Base-by-base conservation (phyloP, 2,329 filamentous ascomycete genomes). In the Stagonosporopsis tanaceti region DNA sequence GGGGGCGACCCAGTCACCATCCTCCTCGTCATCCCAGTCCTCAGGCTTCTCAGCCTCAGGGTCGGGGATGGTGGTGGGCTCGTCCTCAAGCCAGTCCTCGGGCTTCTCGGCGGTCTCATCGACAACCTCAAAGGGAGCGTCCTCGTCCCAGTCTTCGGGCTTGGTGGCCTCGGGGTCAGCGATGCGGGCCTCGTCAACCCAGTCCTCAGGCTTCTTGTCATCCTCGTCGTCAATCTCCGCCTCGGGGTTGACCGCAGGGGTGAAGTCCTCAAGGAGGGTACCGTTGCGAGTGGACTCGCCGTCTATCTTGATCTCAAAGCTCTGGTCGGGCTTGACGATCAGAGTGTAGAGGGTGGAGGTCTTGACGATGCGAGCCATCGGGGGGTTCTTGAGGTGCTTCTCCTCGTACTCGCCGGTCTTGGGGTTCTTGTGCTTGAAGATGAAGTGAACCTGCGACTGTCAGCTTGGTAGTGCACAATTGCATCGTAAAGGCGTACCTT, bases 381-480 rank as follows among this genome's bases (percentile, higher is more conserved):
- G 93, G 65, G 94, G 89, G 71, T 85, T 86, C 77, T 86, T 88
- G 64, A 99, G 86, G 82, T 99, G 95, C 89, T 99, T 99, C 91
- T 99, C 95, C 87, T 99, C 94, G 75, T 99, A 99, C 81, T 97
- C 92, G 83, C 94, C 94, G 44, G 93, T 97, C 91, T 97, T 97
- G 77, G 95, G 95, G 88, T 98, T 99, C 91, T 98, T 99, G 90
- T 99, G 95, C 82, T 96, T 95, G 88, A 99, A 96, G 80, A 99
- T 99, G 84, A 99, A 97, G 80, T 89, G 87, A 60, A 89, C 87
- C 84, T 86, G 50, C 34, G 42, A 28, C 8, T 46, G 54, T 77
- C 48, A 75, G 64, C 30, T 47, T 44, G 42, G 42, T 37, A 30
- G 48, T 44, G 53, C 63, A 52, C 50, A 3, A 22, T 30, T 35